Evolutionary conservation across 148 eudicot species (phyloP), one percentile per base, ranked within the genome.

Genomic region (Silene conica): DNA sequence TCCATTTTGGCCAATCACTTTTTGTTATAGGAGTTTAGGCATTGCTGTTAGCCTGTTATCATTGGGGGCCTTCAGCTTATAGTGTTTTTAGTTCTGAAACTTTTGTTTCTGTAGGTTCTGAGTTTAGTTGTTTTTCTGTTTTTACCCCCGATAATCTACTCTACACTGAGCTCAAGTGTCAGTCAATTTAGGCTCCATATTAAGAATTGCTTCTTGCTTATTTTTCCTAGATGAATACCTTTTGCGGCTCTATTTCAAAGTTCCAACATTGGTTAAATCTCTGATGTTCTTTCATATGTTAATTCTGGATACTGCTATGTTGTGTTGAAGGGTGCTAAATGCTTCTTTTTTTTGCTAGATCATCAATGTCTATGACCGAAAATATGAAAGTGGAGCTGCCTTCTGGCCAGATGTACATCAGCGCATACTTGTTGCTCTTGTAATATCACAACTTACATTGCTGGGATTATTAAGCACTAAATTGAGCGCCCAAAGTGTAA

Each of bases 341-440:
- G 43, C 12, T 66, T 67, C 60, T 16, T 80, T 61, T 80, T 61
- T 64, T 70, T 81, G 75, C 72, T 68, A 94, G 98, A 86, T 94
- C 80, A 94, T 94, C 56, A 94, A 94, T 77, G 98, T 94, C 23
- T 94, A 94, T 31, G 86, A 87, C 71, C 96, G 89, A 73, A 91
- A 88, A 82, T 94, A 94, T 55, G 98, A 94, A 83, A 91, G 93
- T 57, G 97, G 84, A 21, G 98, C 98, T 41, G 77, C 86, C 34
- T 94, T 86, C 82, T 94, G 98, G 98, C 98, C 98, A 68, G 96
- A 89, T 80, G 97, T 94, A 58, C 91, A 94, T 72, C 85, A 75
- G n/a, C 97, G 98, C 46, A 80, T 94, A 72, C 76, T 94, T n/a
- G 73, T 87, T 59, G 92, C 92, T 59, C 73, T 91, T 46, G 65